A percentile compares a stretch with the other conserved stretches of the same genome.
Evolutionary conservation across 148 eudicot genomes (phyloP).

Genomic region (Linanthus parryae): DNA sequence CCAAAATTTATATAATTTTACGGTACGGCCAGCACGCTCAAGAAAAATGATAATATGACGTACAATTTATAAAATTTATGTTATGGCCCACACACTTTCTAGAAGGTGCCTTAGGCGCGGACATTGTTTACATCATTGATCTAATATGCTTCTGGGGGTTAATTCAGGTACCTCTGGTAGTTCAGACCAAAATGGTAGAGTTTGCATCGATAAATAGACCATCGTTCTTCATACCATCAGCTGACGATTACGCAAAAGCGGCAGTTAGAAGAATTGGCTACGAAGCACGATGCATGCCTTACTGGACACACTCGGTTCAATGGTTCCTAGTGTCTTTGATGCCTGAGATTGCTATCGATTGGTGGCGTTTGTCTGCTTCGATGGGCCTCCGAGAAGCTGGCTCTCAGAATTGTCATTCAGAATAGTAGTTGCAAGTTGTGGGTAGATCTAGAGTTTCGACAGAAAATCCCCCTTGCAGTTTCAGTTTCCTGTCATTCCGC

Average conservation of each 20-base stretch:
- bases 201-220: conserved; percentile 29
- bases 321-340: conserved; percentile 38
- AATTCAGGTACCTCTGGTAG: conserved; percentile 47
- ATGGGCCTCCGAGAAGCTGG: conserved; percentile 26
- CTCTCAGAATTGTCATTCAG: too few species aligned
- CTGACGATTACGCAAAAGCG: conserved; percentile 32
- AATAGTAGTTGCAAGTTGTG: too few species aligned
- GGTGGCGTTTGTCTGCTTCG: conserved; percentile 52
- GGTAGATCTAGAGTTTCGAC: too few species aligned
- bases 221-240: conserved; percentile 40
- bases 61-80: too few species aligned
- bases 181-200: conserved; percentile 50
- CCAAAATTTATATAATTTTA: too few species aligned
- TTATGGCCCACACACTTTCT: background rate
- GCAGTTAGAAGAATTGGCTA: conserved; percentile 40
- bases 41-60: too few species aligned
- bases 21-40: too few species aligned
- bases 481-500: too few species aligned
- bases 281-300: conserved; percentile 39
- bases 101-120: too few species aligned
- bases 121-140: background rate
- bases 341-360: conserved; percentile 43
- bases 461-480: too few species aligned
- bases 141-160: background rate
- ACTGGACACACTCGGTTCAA: conserved; percentile 58